Percentiles rank a stretch among this genome's conserved stretches.
Conservation (phyloP, 352 stramenopile species). For the Phytopythium montanum region DNA sequence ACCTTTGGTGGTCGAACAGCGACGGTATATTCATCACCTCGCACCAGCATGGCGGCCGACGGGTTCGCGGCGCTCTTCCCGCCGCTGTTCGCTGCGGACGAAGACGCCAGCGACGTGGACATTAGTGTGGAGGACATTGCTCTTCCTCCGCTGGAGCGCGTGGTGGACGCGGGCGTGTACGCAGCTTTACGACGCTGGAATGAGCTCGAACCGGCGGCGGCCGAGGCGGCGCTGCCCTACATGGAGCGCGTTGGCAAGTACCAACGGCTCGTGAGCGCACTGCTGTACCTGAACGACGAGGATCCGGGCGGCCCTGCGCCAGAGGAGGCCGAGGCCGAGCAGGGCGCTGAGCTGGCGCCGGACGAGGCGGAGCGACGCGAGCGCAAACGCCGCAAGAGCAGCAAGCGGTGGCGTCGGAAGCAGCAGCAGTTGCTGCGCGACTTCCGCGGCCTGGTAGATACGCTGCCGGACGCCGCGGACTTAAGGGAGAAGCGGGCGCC, state of each 20-base stretch:
- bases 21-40: too few relatives aligned
- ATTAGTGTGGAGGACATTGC: constrained; percentile 47
- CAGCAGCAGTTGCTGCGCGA: constrained; percentile 23
- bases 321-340: constrained; percentile 17
- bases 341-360: neutral
- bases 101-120: constrained; percentile 28
- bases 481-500: constrained; percentile 40
- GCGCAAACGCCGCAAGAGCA: constrained; percentile 11
- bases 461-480: constrained; percentile 35
- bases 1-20: too few relatives aligned
- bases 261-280: constrained; percentile 43
- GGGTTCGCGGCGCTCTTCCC: constrained; percentile 56
- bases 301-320: constrained; percentile 4
- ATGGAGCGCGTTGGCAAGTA: constrained; percentile 56
- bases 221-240: constrained; percentile 51
- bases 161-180: constrained; percentile 54
- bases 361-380: constrained; percentile 10
- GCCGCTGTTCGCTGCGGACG: constrained; percentile 25
- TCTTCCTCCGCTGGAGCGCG: constrained; percentile 47
- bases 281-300: constrained; percentile 38
- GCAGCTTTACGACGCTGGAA: constrained; percentile 64
- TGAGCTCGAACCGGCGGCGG: constrained; percentile 33
- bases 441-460: constrained; percentile 23
- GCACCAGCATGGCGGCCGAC: too few relatives aligned
- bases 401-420: constrained; percentile 20